Conservation (phyloP, 306 rosid species). For the Cucumis cinereus region DNA sequence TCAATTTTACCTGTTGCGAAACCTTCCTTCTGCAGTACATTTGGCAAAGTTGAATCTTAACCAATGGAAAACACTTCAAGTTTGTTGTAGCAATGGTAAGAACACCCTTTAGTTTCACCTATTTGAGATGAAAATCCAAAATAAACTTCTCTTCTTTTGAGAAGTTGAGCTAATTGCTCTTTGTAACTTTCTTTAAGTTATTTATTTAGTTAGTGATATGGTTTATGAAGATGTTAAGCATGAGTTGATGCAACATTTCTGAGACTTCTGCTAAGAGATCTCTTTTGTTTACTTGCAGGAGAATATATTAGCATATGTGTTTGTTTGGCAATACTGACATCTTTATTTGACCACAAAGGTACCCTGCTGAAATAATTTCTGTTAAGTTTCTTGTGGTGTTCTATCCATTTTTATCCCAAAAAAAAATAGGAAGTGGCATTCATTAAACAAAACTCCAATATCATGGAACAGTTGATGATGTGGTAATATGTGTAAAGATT, state of each 20-base stretch:
- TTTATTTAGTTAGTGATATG: not conserved
- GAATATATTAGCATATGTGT: slow-evolving; percentile 80
- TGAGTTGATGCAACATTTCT: not conserved
- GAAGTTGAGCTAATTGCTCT: not conserved
- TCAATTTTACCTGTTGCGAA: slow-evolving; percentile 50
- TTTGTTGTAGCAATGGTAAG: slow-evolving; percentile 61
- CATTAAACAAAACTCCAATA: not conserved
- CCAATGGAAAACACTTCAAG: slow-evolving; percentile 46
- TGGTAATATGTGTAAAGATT: not conserved
- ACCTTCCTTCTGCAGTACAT: slow-evolving; percentile 56
- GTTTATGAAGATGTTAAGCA: not conserved
- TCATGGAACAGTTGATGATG: not conserved
- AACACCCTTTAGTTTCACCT: slow-evolving; percentile 3
- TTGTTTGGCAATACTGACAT: slow-evolving; percentile 68
- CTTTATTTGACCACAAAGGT: slow-evolving; percentile 66
- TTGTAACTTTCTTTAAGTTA: not conserved
- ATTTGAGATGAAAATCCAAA: slow-evolving; percentile 8
- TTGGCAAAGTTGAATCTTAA: slow-evolving; percentile 67
- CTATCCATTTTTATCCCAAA: not conserved
- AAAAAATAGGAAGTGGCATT: not conserved
- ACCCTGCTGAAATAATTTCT: no score
- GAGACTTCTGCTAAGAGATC: not conserved
- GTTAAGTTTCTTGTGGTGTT: not conserved
- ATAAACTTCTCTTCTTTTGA: not conserved
- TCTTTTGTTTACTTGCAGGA: slow-evolving; percentile 33